These are phyloP conservation scores for Penicillium brevicompactum DNA, from an alignment of 2,329 filamentous ascomycete genomes.

Conservation along the genomic window DNA sequence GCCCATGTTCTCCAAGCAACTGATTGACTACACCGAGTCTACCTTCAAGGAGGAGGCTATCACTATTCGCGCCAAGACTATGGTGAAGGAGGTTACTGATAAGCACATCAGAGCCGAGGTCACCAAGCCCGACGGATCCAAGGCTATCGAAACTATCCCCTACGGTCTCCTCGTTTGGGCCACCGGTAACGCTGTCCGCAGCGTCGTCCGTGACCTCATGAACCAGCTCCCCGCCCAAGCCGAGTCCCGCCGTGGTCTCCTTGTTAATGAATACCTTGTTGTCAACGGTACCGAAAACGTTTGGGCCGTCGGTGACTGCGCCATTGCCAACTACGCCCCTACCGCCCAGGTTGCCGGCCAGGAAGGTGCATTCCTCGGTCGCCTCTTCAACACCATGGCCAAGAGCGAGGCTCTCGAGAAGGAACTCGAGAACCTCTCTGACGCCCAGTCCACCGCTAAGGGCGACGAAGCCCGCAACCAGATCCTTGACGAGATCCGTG, in stretches of 20 bases:
- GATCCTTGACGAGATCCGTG: constrained; percentile 75
- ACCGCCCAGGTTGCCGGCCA: constrained; percentile 96
- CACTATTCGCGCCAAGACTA: constrained; percentile 95
- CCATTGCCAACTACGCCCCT: constrained; percentile 94
- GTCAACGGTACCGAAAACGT: constrained; percentile 96
- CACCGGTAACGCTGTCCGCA: constrained; percentile 91
- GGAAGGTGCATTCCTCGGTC: constrained; percentile 91
- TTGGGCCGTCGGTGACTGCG: constrained; percentile 97
- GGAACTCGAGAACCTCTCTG: constrained; percentile 70
- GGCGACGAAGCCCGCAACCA: constrained; percentile 59
- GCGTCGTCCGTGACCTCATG: constrained; percentile 89
- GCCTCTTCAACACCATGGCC: constrained; percentile 98
- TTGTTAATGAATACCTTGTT: constrained; percentile 97
- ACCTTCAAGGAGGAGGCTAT: constrained; percentile 99
- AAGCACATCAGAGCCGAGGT: constrained; percentile 90
- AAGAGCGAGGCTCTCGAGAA: constrained; percentile 82
- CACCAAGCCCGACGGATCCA: constrained; percentile 78
- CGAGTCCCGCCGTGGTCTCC: constrained; percentile 89
- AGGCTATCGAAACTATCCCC: constrained; percentile 77
- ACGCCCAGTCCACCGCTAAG: constrained; percentile 68
- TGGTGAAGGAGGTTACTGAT: constrained; percentile 96
- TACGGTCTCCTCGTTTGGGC: constrained; percentile 98
- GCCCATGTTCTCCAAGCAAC: constrained; percentile 97
- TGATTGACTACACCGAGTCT: constrained; percentile 99
- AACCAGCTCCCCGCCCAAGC: constrained; percentile 89